A percentile compares a stretch with the other conserved stretches of the same genome.
Evolutionary conservation across 345 rosid genomes (phyloP).

Genomic region (Brassica cretica): DNA sequence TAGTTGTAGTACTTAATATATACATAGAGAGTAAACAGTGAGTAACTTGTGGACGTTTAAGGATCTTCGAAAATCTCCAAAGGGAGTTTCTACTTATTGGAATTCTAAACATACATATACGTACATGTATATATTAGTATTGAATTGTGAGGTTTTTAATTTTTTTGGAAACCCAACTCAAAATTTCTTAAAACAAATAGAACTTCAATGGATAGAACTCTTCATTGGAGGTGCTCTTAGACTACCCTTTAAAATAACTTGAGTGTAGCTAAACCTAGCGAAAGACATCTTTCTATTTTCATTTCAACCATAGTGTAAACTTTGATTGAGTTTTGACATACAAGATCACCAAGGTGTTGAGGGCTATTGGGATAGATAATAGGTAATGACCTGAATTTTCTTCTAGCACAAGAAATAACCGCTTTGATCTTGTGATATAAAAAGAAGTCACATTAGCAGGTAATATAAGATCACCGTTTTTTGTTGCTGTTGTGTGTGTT

Average conservation of each 20-base stretch:
- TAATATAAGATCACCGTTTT: slow-evolving; percentile 27
- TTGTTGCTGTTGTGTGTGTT: neutral
- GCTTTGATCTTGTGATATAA: slow-evolving; percentile 18
- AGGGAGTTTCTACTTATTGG: no score
- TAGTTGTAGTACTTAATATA: neutral
- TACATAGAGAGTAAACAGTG: slow-evolving; percentile 1
- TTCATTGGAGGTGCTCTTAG: neutral
- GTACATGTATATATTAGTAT: no score
- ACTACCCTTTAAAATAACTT: slow-evolving; percentile 14
- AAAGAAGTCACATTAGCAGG: slow-evolving; percentile 29
- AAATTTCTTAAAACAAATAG: no score
- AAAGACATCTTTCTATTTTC: neutral
- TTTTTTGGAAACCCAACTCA: no score
- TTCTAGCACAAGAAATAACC: slow-evolving; percentile 29
- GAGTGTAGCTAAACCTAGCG: slow-evolving; percentile 16
- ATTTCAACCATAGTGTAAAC: neutral
- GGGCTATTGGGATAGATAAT: neutral
- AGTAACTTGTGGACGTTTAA: neutral
- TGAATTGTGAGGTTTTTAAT: no score
- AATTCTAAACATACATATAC: no score
- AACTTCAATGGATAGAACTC: no score
- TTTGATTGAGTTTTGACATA: no score
- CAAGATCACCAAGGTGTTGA: no score
- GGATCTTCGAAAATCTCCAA: neutral
- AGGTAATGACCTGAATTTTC: slow-evolving; percentile 32